Base-by-base conservation (phyloP, 257 asterid genomes). In the Forsythia suspensa region DNA sequence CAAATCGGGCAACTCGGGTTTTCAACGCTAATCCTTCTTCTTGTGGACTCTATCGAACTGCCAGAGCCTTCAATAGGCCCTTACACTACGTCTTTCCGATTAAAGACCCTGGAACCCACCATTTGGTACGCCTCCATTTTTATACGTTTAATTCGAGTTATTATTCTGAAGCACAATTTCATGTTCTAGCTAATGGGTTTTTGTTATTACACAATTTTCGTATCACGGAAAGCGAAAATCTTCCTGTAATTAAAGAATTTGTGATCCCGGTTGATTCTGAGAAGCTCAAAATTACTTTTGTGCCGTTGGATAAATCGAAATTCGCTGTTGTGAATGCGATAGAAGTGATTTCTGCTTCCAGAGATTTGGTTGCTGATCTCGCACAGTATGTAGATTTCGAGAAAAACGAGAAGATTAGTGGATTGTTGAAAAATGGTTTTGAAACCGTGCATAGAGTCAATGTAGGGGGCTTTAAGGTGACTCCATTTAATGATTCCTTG, bases 401-500 rank as follows among this genome's bases (percentile, higher is more conserved):
- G 67, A 91, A 79, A 83, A 91, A 79, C 51, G 92, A 87, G 84
- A 83, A 69, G 86, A 75, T 92, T 55, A 18, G 63, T 67, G 96
- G 97, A 9, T 70, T 96, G 43, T 65, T 87, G 94, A 86, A 79
- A 78, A 89, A 83, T 66, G 97, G 95, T 6, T 89, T 89, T 37
- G 99, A 96, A 86, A 90, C 95, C 68, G 82, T 93, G 86, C 82
- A 91, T 52, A 91, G 99, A 76, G 87, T 94, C 81, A 96, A 89
- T 51, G 88, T 96, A 0, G 99, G 99, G n/a, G 99, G 99, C 18
- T 81, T 84, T 76, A 94, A 92, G 80, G 92, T 96, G 76, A 96
- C 99, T 1, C 99, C 99, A 51, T 94, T 92, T 70, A 96, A 96
- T 41, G 99, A 96, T 84, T 92, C 99, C 16, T 21, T 95, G 29